Percentiles rank a stretch among this genome's conserved stretches.
These are phyloP conservation scores for Populus simonii DNA, from an alignment of 345 rosid genomes.

Conservation along the genomic window DNA sequence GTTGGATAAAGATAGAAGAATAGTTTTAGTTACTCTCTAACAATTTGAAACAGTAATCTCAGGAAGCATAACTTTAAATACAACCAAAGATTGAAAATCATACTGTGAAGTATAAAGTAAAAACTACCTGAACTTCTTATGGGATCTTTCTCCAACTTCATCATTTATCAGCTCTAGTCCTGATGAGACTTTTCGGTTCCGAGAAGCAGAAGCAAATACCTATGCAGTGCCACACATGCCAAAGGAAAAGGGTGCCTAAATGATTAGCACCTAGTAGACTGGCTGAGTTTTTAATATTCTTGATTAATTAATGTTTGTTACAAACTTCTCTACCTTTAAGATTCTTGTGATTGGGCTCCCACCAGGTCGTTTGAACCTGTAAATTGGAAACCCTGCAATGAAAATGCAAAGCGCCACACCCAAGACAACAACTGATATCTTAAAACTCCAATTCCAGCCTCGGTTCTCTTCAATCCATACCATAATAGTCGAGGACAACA, in stretches of 20 bases:
- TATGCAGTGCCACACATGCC: background rate
- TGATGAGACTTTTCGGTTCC: conserved; percentile 37
- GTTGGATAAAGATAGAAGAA: too few relatives aligned
- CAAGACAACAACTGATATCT: conserved; percentile 24
- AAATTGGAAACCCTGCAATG: conserved; percentile 39
- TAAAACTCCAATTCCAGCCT: conserved; percentile 54
- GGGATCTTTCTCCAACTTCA: conserved; percentile 13
- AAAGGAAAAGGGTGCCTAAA: too few relatives aligned
- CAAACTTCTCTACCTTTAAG: conserved; percentile 23
- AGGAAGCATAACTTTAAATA: too few relatives aligned
- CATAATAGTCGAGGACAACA: conserved; percentile 48
- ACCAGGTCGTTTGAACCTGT: conserved; percentile 39
- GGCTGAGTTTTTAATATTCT: too few relatives aligned
- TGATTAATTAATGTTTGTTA: too few relatives aligned
- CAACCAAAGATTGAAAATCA: too few relatives aligned
- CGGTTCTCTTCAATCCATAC: conserved; percentile 60
- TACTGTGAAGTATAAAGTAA: too few relatives aligned
- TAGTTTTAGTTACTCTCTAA: too few relatives aligned
- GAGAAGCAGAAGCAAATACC: conserved; percentile 46
- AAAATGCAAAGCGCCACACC: conserved; percentile 40
- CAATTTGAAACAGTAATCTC: too few relatives aligned
- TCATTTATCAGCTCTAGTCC: background rate
- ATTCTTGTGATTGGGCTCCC: conserved; percentile 51
- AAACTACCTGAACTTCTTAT: conserved; percentile 37
- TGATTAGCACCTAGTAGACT: too few relatives aligned